Conservation (phyloP, 2,329 filamentous ascomycete species). For the Gaeumannomyces sp. region DNA sequence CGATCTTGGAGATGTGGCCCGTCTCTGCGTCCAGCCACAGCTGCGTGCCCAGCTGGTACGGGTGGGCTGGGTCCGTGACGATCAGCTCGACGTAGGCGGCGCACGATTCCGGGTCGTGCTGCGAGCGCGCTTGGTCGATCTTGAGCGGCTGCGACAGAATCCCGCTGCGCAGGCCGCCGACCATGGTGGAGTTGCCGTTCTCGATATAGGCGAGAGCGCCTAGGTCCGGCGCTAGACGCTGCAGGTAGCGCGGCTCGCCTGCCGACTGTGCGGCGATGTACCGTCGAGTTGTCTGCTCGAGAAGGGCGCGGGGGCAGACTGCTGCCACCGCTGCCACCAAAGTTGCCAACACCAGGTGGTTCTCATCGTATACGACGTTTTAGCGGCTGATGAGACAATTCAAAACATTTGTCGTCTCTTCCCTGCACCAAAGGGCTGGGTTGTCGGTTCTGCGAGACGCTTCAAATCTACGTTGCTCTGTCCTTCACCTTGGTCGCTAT, state of each 20-base stretch:
- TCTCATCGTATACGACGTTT: no score
- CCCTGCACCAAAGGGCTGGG: no score
- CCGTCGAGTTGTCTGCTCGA: slow-evolving; percentile 11
- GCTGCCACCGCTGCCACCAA: slow-evolving; percentile 4
- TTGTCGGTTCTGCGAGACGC: no score
- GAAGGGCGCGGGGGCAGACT: slow-evolving; percentile 12
- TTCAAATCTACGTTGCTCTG: no score
- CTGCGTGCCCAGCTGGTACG: slow-evolving; percentile 32
- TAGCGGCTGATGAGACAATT: no score
- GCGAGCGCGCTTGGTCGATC: slow-evolving; percentile 27
- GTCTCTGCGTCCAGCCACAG: slow-evolving; percentile 22
- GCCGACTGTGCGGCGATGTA: slow-evolving; percentile 13
- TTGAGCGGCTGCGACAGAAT: slow-evolving; percentile 24
- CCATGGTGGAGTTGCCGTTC: slow-evolving; percentile 13
- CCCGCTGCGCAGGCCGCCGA: slow-evolving; percentile 16
- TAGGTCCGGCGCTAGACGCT: slow-evolving; percentile 11
- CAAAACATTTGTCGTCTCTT: no score
- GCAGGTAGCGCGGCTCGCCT: slow-evolving; percentile 11
- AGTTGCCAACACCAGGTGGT: neutral
- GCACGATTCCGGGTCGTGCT: slow-evolving; percentile 26
- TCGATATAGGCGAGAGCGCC: slow-evolving; percentile 14
- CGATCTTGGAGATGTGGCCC: slow-evolving; percentile 21
- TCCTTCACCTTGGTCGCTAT: no score
- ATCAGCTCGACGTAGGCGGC: slow-evolving; percentile 37
- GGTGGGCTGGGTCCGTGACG: slow-evolving; percentile 23